Base-by-base conservation (phyloP, 2,329 filamentous ascomycete genomes). In the Ceratocystiopsis sp. region DNA sequence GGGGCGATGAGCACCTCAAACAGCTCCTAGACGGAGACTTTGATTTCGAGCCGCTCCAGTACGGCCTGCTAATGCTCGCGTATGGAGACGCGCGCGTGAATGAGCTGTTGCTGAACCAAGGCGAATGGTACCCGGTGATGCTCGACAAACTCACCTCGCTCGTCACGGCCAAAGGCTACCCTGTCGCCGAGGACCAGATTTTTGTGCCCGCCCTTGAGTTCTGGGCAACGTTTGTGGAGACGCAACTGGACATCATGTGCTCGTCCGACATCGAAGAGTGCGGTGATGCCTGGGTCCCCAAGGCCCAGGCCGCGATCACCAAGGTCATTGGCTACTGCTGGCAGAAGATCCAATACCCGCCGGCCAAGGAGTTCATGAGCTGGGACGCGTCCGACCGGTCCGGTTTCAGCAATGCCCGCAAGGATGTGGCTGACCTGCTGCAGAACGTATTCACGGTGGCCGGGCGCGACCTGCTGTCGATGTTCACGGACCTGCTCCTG, bases 351-450 rank as follows among this genome's bases (percentile, higher is more conserved):
- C 72, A 74, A 37, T 82, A 81, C 48, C 80, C 83, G 4, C 62
- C 74, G 0, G 52, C 63, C 2, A 64, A 71, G 11, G 62, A 68
- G 9, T 73, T 78, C 39, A 64, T 67, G 29, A 63, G 66, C 0
- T 89, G 84, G 84, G 80, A 83, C 48, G 75, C 75, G 5, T 72
- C 74, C 19, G 77, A 83, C 33, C 73, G 73, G 35, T 68, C 71
- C 41, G 75, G 69, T 0, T 87, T 87, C 57, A 66, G 69, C 42
- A 77, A 82, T 45, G 84, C 84, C 40, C 71, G 84, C 29, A 78
- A 81, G 51, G 84, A 93, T 53, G 77, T 87, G n/a, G 70, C 73
- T 41, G 84, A 93, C 55, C 69, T 91, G 41, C 65, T 91, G 25
- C 75, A 85, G 50, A 76, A 80, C 2, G 72, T 79, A 3, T 87